Evolutionary conservation across 176 grass and related monocot species (phyloP).

Genomic region (Echinochloa phyllopogon): DNA sequence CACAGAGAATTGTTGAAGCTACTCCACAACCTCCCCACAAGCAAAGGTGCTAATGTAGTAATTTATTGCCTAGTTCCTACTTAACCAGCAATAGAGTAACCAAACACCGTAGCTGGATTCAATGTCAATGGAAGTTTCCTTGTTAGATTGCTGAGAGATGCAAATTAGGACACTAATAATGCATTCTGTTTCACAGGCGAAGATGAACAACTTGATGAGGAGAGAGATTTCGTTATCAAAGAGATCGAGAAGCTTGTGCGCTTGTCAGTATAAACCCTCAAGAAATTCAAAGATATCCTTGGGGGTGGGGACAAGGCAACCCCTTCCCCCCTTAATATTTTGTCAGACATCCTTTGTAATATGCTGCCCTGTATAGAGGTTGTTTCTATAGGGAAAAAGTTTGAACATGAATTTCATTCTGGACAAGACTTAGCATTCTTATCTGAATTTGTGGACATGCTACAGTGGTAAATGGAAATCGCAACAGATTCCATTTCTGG

Average conservation of each 20-base stretch:
- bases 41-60: slow-evolving; percentile 73
- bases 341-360: slow-evolving; percentile 32
- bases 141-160: slow-evolving; percentile 9
- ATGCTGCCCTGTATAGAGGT: slow-evolving; percentile 51
- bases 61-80: slow-evolving; percentile 2
- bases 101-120: neutral
- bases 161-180: slow-evolving; percentile 3
- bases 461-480: neutral
- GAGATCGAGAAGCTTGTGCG: slow-evolving; percentile 75
- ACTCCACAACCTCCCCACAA: slow-evolving; percentile 79
- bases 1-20: slow-evolving; percentile 82
- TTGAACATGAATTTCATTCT: neutral
- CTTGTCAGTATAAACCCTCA: slow-evolving; percentile 31
- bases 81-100: slow-evolving; percentile 18
- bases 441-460: slow-evolving; percentile 9
- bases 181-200: slow-evolving; percentile 59
- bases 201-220: slow-evolving; percentile 96
- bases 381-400: neutral
- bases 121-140: slow-evolving; percentile 15
- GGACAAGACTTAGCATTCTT: neutral
- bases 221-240: slow-evolving; percentile 76
- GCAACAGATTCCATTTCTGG: neutral
- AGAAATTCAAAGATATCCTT: neutral
- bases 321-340: slow-evolving; percentile 18
- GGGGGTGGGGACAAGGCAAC: neutral